These are phyloP conservation scores for Marsdenia floribunda DNA, from an alignment of 257 asterid species.

Conservation along the genomic window DNA sequence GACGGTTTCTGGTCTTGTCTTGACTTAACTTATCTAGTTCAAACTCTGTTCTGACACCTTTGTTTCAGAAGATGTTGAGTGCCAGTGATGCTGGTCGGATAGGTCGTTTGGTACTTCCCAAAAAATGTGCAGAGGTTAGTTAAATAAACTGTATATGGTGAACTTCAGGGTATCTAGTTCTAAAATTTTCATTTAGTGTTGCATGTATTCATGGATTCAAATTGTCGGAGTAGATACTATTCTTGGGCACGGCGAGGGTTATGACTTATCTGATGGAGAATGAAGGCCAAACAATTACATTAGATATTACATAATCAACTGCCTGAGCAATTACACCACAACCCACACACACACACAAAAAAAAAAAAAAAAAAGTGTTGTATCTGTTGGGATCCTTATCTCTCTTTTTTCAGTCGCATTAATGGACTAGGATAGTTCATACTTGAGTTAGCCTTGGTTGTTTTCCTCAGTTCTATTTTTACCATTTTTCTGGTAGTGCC, in stretches of 20 bases:
- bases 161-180: not conserved
- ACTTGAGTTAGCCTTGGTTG: not conserved
- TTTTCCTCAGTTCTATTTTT: not conserved
- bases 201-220: not conserved
- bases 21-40: constrained; percentile 59
- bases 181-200: not conserved
- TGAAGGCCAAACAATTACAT: not conserved
- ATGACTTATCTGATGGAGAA: not conserved
- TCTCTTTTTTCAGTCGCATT: not conserved
- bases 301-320: not conserved
- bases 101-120: constrained; percentile 92
- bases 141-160: not conserved
- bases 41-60: constrained; percentile 64
- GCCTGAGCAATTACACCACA: too few species aligned
- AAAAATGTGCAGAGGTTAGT: constrained; percentile 94
- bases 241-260: not conserved
- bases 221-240: not conserved
- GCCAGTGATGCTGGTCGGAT: constrained; percentile 95
- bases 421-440: not conserved
- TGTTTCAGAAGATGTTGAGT: constrained; percentile 90
- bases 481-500: not conserved
- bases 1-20: constrained; percentile 4
- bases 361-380: not conserved
- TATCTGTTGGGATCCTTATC: not conserved
- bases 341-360: too few species aligned